Evolutionary conservation across 129 eudicot genomes (phyloP), one percentile per base, ranked within the genome.

Genomic region (Arctium lappa): DNA sequence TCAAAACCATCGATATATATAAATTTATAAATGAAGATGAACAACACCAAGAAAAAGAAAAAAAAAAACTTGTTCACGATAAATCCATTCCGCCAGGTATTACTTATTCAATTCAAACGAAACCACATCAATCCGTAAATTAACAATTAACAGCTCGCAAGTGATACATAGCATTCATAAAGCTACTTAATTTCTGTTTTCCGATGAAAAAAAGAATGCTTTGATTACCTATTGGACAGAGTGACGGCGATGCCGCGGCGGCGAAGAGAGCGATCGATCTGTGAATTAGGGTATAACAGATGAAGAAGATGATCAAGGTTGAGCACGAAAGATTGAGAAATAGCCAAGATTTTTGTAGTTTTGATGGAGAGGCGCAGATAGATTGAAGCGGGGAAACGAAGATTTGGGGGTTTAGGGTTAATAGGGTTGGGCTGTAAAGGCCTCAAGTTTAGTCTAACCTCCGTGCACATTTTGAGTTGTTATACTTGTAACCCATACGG

Each of bases 361-460:
- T 48, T 69, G 72, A 77, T 29, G 73, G 46, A 84, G 86, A 60
- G 86, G 86, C 86, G 86, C 73, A 77, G 40, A 72, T 69, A 72
- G 79, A 78, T 78, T 77, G 78, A 6, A 73, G 70, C 37, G 53
- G 71, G 50, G 73, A 72, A 56, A 76, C 16, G 4, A 60, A 60
- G 72, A 77, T 71, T 38, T 65, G 74, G 66, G 82, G 83, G 77
- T 84, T 84, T 73, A 74, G 85, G 85, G 79, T 81, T 73, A 81
- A 73, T 7, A 81, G 85, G 53, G 60, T 73, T 81, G 79, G 85
- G 85, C 85, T 80, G 78, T 56, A 63, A 22, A 53, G 84, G 84
- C 73, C 84, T 79, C 73, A 70, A 69, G 31, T 46, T 33, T 22
- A 78, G 39, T 56, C 37, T 79, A 65, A 42, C 39, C 32, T 66